Evolutionary conservation across 2,329 filamentous ascomycete genomes (phyloP), one percentile per base, ranked within the genome.

Genomic region (Akanthomyces uredinophilus): DNA sequence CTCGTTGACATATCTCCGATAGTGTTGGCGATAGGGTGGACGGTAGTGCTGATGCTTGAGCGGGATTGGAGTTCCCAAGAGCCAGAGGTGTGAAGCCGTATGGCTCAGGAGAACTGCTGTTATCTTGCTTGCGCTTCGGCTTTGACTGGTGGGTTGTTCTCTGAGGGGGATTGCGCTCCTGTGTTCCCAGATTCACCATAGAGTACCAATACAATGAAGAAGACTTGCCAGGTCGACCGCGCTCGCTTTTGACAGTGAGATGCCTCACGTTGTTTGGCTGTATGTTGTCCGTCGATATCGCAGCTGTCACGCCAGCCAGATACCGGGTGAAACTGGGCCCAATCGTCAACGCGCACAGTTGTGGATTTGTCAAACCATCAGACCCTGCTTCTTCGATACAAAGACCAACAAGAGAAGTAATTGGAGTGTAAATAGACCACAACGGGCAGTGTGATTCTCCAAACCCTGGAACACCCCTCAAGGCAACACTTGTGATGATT

Each of bases 241-340:
- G 75, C 63, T 76, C 73, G 43, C 70, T 75, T 5, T 66, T 68
- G 6, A 77, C 66, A 50, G 74, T 70, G n/a, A 75, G 67, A 61
- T 77, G 71, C 6, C 65, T 64, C 29, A 77, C 60, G 50, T 73
- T 67, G 41, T 55, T 37, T 5, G 74, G 75, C 46, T 77, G 75
- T 4, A 74, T 63, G 22, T 65, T 66, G 1, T 72, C 63, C 2
- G 69, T 68, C 1, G 74, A 71, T 44, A 76, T 67, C 13, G 72
- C 71, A 5, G 70, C 71, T 5, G 75, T 77, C 67, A 75, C 67
- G 5, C 73, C 72, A 2, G 75, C 75, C 7, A 77, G 66, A 51
- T 71, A 75, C 24, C 75, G 71, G 46, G 71, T 75, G 60, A 75
- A 77, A 5, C 73, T 70, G 22, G 70, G 65, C 2, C 75, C 75